These are phyloP conservation scores for Melaleuca quinquenervia DNA, from an alignment of 345 rosid genomes.

Conservation along the genomic window DNA sequence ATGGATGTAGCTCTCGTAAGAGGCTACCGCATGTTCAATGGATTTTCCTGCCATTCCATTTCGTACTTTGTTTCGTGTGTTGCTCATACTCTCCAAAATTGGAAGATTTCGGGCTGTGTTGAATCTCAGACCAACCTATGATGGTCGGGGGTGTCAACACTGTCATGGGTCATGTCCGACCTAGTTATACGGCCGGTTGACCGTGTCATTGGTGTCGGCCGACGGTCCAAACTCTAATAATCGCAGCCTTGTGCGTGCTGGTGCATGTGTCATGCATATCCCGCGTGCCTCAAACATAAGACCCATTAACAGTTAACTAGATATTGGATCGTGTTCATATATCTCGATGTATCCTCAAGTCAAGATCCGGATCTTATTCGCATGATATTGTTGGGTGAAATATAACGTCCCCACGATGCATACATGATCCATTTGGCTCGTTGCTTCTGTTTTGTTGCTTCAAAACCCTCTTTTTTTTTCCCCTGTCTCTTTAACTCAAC, in stretches of 20 bases:
- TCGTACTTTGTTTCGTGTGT: not conserved
- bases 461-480: not conserved
- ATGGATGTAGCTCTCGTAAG: not conserved
- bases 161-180: not conserved
- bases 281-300: not conserved
- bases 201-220: not conserved
- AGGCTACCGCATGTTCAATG: not conserved
- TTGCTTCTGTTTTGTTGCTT: not conserved
- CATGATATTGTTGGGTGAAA: not conserved
- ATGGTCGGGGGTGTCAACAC: not conserved
- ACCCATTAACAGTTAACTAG: not conserved
- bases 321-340: not conserved
- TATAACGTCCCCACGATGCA: not conserved
- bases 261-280: not conserved
- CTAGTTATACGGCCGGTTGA: not conserved
- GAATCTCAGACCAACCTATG: not conserved
- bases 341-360: not conserved
- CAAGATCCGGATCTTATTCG: not conserved
- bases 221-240: not conserved
- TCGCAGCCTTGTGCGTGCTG: not conserved
- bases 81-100: not conserved
- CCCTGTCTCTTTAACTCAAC: not conserved
- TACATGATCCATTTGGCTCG: not conserved
- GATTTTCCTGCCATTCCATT: not conserved
- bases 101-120: not conserved